Base-by-base conservation (phyloP, 306 rosid genomes). In the Malus fusca region DNA sequence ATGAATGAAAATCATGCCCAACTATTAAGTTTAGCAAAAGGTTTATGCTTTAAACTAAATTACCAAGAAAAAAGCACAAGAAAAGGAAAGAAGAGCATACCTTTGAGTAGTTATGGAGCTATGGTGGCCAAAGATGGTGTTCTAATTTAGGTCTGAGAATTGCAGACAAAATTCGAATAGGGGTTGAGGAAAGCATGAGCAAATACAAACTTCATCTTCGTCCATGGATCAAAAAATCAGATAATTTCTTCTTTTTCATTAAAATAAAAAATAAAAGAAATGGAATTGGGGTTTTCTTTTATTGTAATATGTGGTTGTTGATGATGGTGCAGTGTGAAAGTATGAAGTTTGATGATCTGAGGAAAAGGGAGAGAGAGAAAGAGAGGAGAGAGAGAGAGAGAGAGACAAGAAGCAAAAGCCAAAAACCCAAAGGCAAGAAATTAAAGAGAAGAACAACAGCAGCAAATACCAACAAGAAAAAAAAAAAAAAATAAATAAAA, bases 221-320 rank as follows among this genome's bases (percentile, higher is more conserved):
- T 75, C 40, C 90, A 84, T 82, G 85, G 79, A 23, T 25, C 25
- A 80, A 61, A 67, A 43, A 46, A 73, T 59, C 66, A 68, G 6
- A 68, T 8, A 11, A 23, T 14, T 46, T 46, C 63, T 33, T 37
- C 35, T 58, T 71, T 46, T 72, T 69, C 6, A 13, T 14, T 14
- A 26, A 53, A 21, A 48, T 18, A 0, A 52, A 18, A 6, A 15
- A 52, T 5, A 18, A 10, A n/a, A 35, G 68, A 63, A 30, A 6
- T 30, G 17, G n/a, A 60, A 63, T 63, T 7, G 40, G 42, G 68
- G 13, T 14, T 63, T 28, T 61, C 4, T 25, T 61, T 55, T 31
- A 8, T 55, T 30, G 58, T 23, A 21, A 17, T 8, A 23, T 23
- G 72, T 68, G 59, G 11, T 26, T 15, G 60, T 25, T 35, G 76